Percentiles rank a stretch among this genome's conserved stretches.
Conservation (phyloP, 1,284 basidiomycete species). For the Cryptococcus sp. region DNA sequence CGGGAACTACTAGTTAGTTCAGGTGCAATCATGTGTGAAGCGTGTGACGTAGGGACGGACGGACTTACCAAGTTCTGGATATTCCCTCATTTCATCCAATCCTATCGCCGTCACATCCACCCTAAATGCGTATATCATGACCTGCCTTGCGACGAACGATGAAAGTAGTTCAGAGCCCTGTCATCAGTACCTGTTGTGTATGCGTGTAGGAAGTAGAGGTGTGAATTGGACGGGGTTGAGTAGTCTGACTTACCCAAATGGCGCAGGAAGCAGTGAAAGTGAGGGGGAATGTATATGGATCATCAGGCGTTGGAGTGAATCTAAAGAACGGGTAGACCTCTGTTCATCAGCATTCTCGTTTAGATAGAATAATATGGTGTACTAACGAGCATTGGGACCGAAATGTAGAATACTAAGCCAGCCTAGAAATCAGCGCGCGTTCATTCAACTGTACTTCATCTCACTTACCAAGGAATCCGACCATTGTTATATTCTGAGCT, state of each 20-base stretch:
- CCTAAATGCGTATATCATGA: conserved; percentile 49
- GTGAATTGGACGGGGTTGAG: background rate
- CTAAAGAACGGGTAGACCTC: conserved; percentile 57
- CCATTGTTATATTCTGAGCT: conserved; percentile 56
- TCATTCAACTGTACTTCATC: background rate
- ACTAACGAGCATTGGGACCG: conserved; percentile 50
- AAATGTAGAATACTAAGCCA: conserved; percentile 54
- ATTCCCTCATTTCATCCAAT: conserved; percentile 53
- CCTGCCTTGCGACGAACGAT: conserved; percentile 50
- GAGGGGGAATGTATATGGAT: conserved; percentile 56
- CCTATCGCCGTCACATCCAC: conserved; percentile 54
- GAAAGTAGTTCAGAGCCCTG: conserved; percentile 51
- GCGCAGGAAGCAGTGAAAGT: conserved; percentile 54
- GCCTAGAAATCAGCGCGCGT: conserved; percentile 20
- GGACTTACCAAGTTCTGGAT: conserved; percentile 48
- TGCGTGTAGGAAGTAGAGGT: no score
- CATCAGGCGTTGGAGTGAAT: conserved; percentile 50
- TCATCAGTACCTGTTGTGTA: background rate
- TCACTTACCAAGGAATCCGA: conserved; percentile 48
- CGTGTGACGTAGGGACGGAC: background rate
- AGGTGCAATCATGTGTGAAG: background rate
- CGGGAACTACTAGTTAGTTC: conserved; percentile 24
- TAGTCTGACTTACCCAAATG: conserved; percentile 53
- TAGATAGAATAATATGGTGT: background rate
- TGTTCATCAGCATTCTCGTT: conserved; percentile 2